These are phyloP conservation scores for Chrysophaeum taylorii DNA, from an alignment of 352 stramenopile species.

Conservation along the genomic window DNA sequence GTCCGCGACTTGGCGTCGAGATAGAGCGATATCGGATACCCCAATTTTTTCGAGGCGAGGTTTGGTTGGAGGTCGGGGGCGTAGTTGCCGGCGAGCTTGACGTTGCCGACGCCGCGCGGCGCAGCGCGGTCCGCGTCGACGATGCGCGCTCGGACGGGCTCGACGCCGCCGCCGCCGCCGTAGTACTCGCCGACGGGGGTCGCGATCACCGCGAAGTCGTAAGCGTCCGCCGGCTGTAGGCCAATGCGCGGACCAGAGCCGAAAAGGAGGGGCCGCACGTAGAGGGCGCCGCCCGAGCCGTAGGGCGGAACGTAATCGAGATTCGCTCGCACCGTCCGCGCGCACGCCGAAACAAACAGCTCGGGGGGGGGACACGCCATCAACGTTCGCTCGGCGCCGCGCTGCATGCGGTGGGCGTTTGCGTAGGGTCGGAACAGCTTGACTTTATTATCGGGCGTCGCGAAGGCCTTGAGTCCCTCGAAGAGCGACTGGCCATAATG, in stretches of 20 bases:
- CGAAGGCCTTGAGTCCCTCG: slow-evolving; percentile 75
- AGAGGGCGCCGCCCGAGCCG: slow-evolving; percentile 58
- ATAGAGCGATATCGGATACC: slow-evolving; percentile 56
- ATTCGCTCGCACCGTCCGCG: slow-evolving; percentile 60
- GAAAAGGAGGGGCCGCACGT: slow-evolving; percentile 69
- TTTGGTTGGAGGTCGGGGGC: slow-evolving; percentile 72
- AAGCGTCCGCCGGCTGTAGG: slow-evolving; percentile 67
- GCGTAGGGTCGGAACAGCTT: slow-evolving; percentile 66
- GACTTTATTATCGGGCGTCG: slow-evolving; percentile 55
- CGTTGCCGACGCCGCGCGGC: slow-evolving; percentile 58
- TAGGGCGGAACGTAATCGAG: slow-evolving; percentile 73
- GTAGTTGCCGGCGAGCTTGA: slow-evolving; percentile 77
- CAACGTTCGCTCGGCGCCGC: slow-evolving; percentile 40
- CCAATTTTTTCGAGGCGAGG: slow-evolving; percentile 63
- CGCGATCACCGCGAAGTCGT: slow-evolving; percentile 66
- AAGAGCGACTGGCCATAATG: slow-evolving; percentile 72
- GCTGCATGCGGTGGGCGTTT: slow-evolving; percentile 44
- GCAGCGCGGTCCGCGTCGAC: slow-evolving; percentile 71
- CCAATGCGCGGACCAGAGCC: slow-evolving; percentile 64
- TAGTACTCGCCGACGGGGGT: slow-evolving; percentile 76
- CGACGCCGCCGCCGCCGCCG: slow-evolving; percentile 51
- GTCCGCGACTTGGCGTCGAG: not conserved
- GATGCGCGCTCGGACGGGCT: slow-evolving; percentile 59
- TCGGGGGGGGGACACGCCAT: slow-evolving; percentile 60
- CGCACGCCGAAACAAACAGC: slow-evolving; percentile 65